phyloP scores from a whole-genome alignment of 2,329 filamentous ascomycete genomes.

The Pestalotiopsis sp. region DNA sequence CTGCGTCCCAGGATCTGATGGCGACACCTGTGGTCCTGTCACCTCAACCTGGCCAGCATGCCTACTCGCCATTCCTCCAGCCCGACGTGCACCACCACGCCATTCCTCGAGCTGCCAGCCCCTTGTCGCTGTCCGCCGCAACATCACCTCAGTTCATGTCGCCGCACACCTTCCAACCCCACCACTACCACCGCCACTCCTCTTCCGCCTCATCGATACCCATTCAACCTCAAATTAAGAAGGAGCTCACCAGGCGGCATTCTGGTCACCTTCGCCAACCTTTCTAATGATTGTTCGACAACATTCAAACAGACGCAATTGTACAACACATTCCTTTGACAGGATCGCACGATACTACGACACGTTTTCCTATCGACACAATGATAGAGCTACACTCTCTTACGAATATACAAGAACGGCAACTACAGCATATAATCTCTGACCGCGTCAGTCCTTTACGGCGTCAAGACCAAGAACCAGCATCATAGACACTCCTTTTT shows the following conservation, averaged over 20 bases:
- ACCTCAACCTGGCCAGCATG: conserved; percentile 39
- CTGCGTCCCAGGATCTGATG: conserved; percentile 27
- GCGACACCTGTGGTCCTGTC: conserved; percentile 28
- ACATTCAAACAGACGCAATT: conserved; percentile 35
- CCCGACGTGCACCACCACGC: conserved; percentile 44
- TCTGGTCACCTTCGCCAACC: conserved; percentile 9
- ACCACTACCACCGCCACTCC: conserved; percentile 34
- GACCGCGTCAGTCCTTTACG: conserved; percentile 38
- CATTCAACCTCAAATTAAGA: conserved; percentile 38
- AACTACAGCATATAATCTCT: conserved; percentile 33
- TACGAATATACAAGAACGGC: conserved; percentile 16
- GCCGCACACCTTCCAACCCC: conserved; percentile 33
- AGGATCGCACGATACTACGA: conserved; percentile 32
- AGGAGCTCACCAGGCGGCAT: conserved; percentile 27
- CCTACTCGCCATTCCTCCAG: conserved; percentile 48
- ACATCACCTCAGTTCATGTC: conserved; percentile 36
- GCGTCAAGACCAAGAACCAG: conserved; percentile 37
- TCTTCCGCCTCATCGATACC: conserved; percentile 37
- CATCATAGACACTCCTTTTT: conserved; percentile 49
- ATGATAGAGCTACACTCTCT: conserved; percentile 37
- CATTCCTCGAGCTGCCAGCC: conserved; percentile 39
- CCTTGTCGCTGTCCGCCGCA: conserved; percentile 32
- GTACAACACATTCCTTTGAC: conserved; percentile 39
- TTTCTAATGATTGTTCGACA: conserved; percentile 24
- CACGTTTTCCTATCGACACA: conserved; percentile 37